Conservation (phyloP, 805 yeast genomes). For the Kluyveromyces starmeri region DNA sequence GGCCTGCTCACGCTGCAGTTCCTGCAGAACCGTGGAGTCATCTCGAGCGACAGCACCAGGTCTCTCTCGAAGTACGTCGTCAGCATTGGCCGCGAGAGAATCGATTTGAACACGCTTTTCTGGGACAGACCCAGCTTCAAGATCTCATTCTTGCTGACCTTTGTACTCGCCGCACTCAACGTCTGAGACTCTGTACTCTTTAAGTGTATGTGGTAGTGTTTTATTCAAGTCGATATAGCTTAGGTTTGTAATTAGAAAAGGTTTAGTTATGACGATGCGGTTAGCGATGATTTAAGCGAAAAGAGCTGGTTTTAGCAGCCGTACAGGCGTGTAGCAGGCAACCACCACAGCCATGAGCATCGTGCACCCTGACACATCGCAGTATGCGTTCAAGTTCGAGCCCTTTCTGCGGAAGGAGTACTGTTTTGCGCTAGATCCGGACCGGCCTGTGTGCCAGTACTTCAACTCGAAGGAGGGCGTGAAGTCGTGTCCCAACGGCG, state of each 20-base stretch:
- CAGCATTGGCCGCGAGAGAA: conserved; percentile 16
- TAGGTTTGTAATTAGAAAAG: too few relatives aligned
- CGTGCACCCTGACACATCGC: conserved; percentile 33
- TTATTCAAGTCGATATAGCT: too few relatives aligned
- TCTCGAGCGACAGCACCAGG: conserved; percentile 14
- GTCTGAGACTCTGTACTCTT: too few relatives aligned
- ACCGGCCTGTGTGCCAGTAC: conserved; percentile 77
- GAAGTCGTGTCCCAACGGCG: conserved; percentile 70
- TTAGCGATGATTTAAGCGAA: too few relatives aligned
- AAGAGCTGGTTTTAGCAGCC: too few relatives aligned
- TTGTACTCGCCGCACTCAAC: conserved; percentile 21
- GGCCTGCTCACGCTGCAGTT: conserved; percentile 20
- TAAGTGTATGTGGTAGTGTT: too few relatives aligned
- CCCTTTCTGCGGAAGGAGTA: conserved; percentile 73
- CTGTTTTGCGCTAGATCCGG: conserved; percentile 78
- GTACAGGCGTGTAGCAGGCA: too few relatives aligned
- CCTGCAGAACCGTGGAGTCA: conserved; percentile 18
- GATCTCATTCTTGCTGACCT: conserved; percentile 18
- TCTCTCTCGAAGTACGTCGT: conserved; percentile 13
- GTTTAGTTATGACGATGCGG: too few relatives aligned
- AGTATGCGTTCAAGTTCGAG: conserved; percentile 59
- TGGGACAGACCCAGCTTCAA: conserved; percentile 21
- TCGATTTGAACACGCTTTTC: conserved; percentile 14
- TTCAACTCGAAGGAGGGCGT: conserved; percentile 50
- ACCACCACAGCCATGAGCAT: conserved; percentile 32